Base-by-base conservation (phyloP, 768 basidiomycete genomes). In the Dioszegia hungarica region DNA sequence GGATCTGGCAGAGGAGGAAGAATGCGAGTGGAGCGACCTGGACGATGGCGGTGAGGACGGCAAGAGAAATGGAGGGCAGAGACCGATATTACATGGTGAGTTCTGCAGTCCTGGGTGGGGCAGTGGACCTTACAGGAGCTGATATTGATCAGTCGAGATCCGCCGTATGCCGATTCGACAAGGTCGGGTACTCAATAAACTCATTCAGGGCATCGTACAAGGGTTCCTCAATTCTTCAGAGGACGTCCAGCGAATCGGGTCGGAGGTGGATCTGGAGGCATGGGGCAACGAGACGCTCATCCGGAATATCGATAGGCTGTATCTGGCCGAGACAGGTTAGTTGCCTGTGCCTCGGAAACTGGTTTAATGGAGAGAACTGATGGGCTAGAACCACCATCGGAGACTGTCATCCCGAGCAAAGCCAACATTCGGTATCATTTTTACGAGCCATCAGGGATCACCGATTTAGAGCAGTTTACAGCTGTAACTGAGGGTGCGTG, bases 391-490 rank as follows among this genome's bases (percentile, higher is more conserved):
- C 28, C 54, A 22, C 29, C 40, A 1, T 33, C 24, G 14, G 45
- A 43, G 20, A 25, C 27, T 17, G 22, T 65, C n/a, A 27, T 43
- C 15, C 14, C 60, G 0, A 15, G 34, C 0, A 48, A 57, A n/a
- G 54, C 64, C 19, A 58, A 64, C 5, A 80, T 93, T 34, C 84
- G 89, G 62, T 84, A 95, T 53, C 89, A 99, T 68, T 84, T 95
- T 14, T 99, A 97, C 72, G 86, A 91, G 57, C 85, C 88, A 1
- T 85, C 88, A 57, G 78, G 82, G 0, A 82, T 84, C 40, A 85
- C 87, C 9, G 54, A 61, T 11, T 37, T 77, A 8, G 74, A 79
- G 68, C 90, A 94, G 59, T 88, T 89, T 62, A 81, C 84, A 0
- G 76, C 77, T 4, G 65, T 64, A 15, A 40, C 65, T 3, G 68